Base-by-base conservation (phyloP, 306 rosid genomes). In the Acmispon strigosus region DNA sequence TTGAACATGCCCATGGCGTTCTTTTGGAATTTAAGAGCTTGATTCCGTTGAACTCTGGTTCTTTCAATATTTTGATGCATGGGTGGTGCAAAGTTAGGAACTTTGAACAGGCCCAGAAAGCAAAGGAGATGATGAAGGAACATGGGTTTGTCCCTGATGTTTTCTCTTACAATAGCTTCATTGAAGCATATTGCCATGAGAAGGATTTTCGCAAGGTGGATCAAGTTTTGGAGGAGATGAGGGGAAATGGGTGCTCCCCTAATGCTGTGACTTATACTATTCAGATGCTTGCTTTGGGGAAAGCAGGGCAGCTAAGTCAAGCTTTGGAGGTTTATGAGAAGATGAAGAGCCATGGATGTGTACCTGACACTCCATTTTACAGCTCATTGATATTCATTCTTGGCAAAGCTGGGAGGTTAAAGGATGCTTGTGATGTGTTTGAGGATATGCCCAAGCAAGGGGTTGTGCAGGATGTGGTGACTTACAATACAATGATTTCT, bases 391-490 rank as follows among this genome's bases (percentile, higher is more conserved):
- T 91, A 34, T 82, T 41, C 73, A 82, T 80, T 82, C 90, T 88
- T 75, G 85, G 89, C 16, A 76, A 66, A 81, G 87, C 88, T 39
- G 92, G 96, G 41, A 88, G 89, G 80, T 62, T 88, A 4, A 85
- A 82, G 36, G 96, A 91, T 77, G 97, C 90, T 37, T 47, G 73
- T 1, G 92, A 88, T 8, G 62, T 88, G 67, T 87, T 88, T 44
- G 89, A 86, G 11, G 97, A 91, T 37, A 88, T 91, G 92, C 50
- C 76, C 3, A 84, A 80, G 78, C 97, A 85, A 27, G 96, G 97
- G 59, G 77, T 89, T 51, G 71, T 37, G 57, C 82, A 61, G 11
- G 82, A 89, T 11, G 84, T 59, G 57, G 3, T 69, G 65, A 80
- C 90, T 2, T 89, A 78, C 75, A 84, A 82, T 54, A 83, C 92